These are phyloP conservation scores for Uronychia binucleata DNA, from an alignment of 73 alveolate genomes.

Conservation along the genomic window DNA sequence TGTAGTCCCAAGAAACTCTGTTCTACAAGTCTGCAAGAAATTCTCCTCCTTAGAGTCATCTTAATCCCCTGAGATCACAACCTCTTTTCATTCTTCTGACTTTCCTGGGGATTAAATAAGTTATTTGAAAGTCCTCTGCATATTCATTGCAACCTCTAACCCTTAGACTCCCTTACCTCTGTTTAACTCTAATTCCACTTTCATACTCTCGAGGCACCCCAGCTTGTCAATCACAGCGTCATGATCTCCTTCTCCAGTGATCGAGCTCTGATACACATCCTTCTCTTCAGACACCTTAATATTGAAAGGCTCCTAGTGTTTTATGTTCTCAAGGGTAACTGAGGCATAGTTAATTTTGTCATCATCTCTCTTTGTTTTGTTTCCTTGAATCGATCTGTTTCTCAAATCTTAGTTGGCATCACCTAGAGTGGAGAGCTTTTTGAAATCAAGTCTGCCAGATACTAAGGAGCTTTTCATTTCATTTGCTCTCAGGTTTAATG, in stretches of 20 bases:
- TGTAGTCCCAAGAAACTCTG: no score
- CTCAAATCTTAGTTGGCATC: not conserved
- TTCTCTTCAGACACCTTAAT: no score
- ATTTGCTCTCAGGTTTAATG: not conserved
- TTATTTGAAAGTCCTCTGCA: no score
- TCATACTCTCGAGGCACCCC: not conserved
- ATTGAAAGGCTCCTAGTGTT: no score
- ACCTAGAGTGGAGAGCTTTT: not conserved
- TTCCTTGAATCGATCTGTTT: not conserved
- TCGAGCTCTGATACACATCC: no score
- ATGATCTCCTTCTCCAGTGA: not conserved
- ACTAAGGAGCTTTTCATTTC: not conserved
- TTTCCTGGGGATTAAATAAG: not conserved
- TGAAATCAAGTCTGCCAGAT: not conserved
- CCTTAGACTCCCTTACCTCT: no score
- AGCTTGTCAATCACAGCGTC: not conserved
- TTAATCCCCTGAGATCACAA: not conserved
- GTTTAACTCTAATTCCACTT: not conserved
- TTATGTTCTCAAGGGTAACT: no score
- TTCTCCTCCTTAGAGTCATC: not conserved
- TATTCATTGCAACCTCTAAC: no score
- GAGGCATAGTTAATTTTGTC: no score
- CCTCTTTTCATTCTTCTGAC: not conserved
- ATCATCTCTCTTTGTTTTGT: not conserved
- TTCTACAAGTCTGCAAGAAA: no score